These are phyloP conservation scores for Isochrysis galbana DNA, from an alignment of 78 protist species.

Conservation along the genomic window DNA sequence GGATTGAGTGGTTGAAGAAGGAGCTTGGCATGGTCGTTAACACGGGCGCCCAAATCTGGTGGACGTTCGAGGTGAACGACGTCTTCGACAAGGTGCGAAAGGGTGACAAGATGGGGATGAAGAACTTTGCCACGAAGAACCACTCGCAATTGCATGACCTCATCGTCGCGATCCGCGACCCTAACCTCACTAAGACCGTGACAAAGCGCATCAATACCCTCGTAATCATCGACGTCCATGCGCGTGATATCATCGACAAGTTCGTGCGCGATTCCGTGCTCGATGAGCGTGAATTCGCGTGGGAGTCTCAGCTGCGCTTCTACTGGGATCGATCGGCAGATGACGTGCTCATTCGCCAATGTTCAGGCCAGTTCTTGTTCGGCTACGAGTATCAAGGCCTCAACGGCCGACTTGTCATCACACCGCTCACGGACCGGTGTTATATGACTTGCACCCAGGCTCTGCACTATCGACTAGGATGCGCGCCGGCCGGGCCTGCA, in stretches of 20 bases:
- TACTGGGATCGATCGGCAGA: slow-evolving; percentile 69
- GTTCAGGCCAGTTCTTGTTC: slow-evolving; percentile 77
- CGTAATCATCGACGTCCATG: slow-evolving; percentile 89
- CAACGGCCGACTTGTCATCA: slow-evolving; percentile 85
- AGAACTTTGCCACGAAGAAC: slow-evolving; percentile 31
- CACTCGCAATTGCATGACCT: slow-evolving; percentile 60
- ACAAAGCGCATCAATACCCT: slow-evolving; percentile 82
- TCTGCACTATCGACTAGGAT: slow-evolving; percentile 78
- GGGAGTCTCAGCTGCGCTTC: slow-evolving; percentile 92
- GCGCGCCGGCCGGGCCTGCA: slow-evolving; percentile 94
- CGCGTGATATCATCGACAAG: slow-evolving; percentile 83
- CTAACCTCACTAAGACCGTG: background rate
- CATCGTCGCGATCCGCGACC: slow-evolving; percentile 52
- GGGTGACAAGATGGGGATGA: slow-evolving; percentile 78
- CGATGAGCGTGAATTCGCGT: slow-evolving; percentile 84
- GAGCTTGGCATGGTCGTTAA: slow-evolving; percentile 64
- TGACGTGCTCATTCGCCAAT: slow-evolving; percentile 66
- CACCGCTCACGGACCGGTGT: slow-evolving; percentile 90
- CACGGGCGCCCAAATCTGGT: slow-evolving; percentile 85
- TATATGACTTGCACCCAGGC: slow-evolving; percentile 81
- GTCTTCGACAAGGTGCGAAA: slow-evolving; percentile 68
- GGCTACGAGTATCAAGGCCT: slow-evolving; percentile 94
- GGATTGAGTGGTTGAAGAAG: slow-evolving; percentile 67
- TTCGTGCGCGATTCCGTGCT: slow-evolving; percentile 85
- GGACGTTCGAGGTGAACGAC: slow-evolving; percentile 90